Base-by-base conservation (phyloP, 768 basidiomycete genomes). In the Russula compacta region DNA sequence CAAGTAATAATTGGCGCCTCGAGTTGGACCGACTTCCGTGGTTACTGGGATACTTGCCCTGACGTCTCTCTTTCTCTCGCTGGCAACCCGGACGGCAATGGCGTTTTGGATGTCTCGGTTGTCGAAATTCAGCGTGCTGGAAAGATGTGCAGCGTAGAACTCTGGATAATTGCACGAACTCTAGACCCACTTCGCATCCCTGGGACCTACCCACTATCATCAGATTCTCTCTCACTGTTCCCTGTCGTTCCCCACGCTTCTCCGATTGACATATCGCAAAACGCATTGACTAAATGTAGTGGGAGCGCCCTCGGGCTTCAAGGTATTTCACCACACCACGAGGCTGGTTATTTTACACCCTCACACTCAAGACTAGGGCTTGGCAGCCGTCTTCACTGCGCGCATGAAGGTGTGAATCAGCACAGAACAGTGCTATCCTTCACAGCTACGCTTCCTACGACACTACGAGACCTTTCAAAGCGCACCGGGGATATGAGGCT, bases 171-270 rank as follows among this genome's bases (percentile, higher is more conserved):
- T 39, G 54, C 55, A 29, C 51, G 60, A 24, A 36, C 44, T 12
- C 43, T 43, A 14, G 38, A 17, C 10, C 42, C 2, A 6, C 42
- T 3, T 17, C 53, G 50, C 46, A 61, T 64, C 10, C 63, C 63
- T 52, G 63, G 60, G 9, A 57, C 60, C 44, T 62, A 63, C 60
- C 60, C 60, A 52, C 19, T 19, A 21, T 53, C 54, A 4, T 53
- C 53, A 29, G 60, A 47, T 15, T 24, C 29, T 14, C 43, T 54
- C 15, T 39, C 49, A 47, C 19, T 17, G 3, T 44, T 42, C 24
- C 43, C 55, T 7, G 19, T 29, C 19, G 32, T 57, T 35, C 14
- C 56, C 11, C 8, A n/a, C 15, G 38, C 49, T 50, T 38, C 51
- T 3, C 39, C 56, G 8, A 50, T 53, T 12, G 51, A 53, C 14